These are phyloP conservation scores for Ogataea corticis DNA, from an alignment of 805 yeast genomes.

Conservation along the genomic window DNA sequence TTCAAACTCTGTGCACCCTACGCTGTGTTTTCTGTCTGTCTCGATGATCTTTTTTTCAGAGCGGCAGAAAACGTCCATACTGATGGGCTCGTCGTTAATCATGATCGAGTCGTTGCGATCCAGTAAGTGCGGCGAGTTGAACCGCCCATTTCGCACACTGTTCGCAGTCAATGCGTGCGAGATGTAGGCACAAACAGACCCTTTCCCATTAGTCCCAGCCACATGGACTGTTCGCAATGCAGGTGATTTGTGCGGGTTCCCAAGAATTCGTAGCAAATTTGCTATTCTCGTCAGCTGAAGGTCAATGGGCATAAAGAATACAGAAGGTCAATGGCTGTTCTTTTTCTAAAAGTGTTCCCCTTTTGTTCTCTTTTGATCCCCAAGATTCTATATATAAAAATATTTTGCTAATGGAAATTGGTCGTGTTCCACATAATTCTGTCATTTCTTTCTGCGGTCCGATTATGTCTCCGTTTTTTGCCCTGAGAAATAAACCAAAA, in stretches of 20 bases:
- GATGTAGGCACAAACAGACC: constrained; percentile 84
- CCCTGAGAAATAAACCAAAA: no score
- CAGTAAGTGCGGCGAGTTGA: constrained; percentile 86
- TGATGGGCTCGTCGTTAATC: constrained; percentile 60
- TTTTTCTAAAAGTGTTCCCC: not conserved
- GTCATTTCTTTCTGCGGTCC: no score
- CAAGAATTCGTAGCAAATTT: constrained; percentile 48
- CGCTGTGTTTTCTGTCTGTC: constrained; percentile 38
- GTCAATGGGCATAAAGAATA: constrained; percentile 34
- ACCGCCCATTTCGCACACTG: constrained; percentile 63
- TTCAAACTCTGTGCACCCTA: constrained; percentile 88
- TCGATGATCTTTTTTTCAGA: constrained; percentile 44
- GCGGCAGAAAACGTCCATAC: constrained; percentile 42
- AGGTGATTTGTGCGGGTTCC: constrained; percentile 61
- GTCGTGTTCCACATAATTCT: no score
- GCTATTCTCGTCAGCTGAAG: constrained; percentile 57
- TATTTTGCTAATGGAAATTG: no score
- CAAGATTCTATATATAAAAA: no score
- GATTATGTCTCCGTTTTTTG: no score
- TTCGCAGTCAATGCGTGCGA: constrained; percentile 58
- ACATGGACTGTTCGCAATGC: constrained; percentile 73
- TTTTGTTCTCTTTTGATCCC: not conserved
- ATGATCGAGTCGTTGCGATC: constrained; percentile 74
- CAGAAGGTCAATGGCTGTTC: not conserved
- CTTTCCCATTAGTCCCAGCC: constrained; percentile 97